These are phyloP conservation scores for Ogataea degrootiae DNA, from an alignment of 805 yeast species.

Conservation along the genomic window DNA sequence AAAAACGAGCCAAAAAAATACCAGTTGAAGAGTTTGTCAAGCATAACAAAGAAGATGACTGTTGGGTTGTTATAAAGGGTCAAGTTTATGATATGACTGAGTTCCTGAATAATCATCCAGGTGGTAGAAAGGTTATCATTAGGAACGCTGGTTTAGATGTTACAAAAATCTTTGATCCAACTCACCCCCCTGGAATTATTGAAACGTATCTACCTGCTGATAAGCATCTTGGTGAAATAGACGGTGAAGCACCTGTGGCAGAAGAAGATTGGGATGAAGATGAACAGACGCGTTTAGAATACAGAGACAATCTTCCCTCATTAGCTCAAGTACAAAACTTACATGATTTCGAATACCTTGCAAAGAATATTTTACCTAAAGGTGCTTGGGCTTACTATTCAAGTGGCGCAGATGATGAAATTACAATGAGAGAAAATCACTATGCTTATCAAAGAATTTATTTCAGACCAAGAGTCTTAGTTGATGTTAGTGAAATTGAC, in stretches of 20 bases:
- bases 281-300: conserved; percentile 39
- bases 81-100: conserved; percentile 75
- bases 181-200: conserved; percentile 87
- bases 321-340: conserved; percentile 67
- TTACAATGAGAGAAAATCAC: conserved; percentile 86
- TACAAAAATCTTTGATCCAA: conserved; percentile 72
- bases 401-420: conserved; percentile 89
- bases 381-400: conserved; percentile 93
- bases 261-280: conserved; percentile 33
- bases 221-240: conserved; percentile 53
- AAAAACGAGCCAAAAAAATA: conserved; percentile 8
- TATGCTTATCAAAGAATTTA: conserved; percentile 82
- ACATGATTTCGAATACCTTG: conserved; percentile 84
- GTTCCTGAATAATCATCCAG: conserved; percentile 45
- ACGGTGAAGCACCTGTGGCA: conserved; percentile 31
- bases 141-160: conserved; percentile 50
- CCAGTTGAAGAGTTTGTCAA: conserved; percentile 39
- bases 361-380: conserved; percentile 69
- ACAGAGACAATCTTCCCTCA: conserved; percentile 56
- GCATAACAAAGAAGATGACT: conserved; percentile 55
- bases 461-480: conserved; percentile 78
- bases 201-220: conserved; percentile 54
- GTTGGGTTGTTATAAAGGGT: conserved; percentile 83
- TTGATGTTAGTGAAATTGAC: conserved; percentile 75
- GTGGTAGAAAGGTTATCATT: conserved; percentile 43